Base-by-base conservation (phyloP, 163 green algal species). In the Coccomyxa subellipsoidea region DNA sequence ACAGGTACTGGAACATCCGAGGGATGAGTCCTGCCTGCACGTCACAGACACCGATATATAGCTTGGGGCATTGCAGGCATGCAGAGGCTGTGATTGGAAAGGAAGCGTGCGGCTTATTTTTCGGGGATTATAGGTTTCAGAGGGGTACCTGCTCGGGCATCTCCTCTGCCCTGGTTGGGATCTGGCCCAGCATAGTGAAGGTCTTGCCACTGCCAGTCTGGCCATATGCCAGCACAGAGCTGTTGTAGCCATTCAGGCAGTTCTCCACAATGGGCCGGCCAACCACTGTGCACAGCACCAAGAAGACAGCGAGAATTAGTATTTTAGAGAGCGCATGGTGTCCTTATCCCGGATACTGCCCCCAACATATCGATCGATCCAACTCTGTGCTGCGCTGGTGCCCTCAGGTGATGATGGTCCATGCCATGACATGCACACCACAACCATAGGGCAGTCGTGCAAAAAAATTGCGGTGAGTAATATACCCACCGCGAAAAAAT, bases 1-100 rank as follows among this genome's bases (percentile, higher is more conserved):
- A 98, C 8, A 98, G 81, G 82, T 95, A 88, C 82, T 95, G 85
- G 80, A 98, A 95, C n/a, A 95, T 86, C 10, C 95, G 90, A 5
- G 94, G 94, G 10, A 93, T 92, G 39, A 98, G 83, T 25, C 95
- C 95, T 34, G 38, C 76, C 76, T 80, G 76, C 47, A 59, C 23
- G 47, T 18, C 47, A 59, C n/a, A n/a, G n/a, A n/a, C n/a, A n/a
- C n/a, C n/a, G n/a, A n/a, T n/a, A n/a, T n/a, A n/a, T n/a, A n/a
- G n/a, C n/a, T n/a, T n/a, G n/a, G n/a, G n/a, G n/a, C n/a, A n/a
- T n/a, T n/a, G n/a, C n/a, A n/a, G n/a, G n/a, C n/a, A n/a, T n/a
- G n/a, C n/a, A n/a, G n/a, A n/a, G n/a, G n/a, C n/a, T n/a, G n/a
- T n/a, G n/a, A n/a, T n/a, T n/a, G n/a, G n/a, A n/a, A n/a, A n/a